Evolutionary conservation across 2,329 filamentous ascomycete species (phyloP).

Genomic region (Verticillium longisporum): DNA sequence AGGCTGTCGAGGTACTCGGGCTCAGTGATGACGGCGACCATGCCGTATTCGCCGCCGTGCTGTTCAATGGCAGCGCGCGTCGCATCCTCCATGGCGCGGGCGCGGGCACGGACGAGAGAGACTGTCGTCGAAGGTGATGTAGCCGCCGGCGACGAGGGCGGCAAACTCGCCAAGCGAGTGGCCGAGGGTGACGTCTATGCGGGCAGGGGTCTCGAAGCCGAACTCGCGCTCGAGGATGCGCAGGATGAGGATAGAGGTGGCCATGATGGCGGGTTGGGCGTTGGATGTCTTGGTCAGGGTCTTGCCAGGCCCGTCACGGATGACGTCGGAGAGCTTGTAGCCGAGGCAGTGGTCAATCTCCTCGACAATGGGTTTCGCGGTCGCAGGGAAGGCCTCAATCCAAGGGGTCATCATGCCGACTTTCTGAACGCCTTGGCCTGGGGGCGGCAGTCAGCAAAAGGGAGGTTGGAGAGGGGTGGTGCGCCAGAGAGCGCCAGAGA

Average conservation of each 20-base stretch:
- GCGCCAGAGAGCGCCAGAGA: too few species aligned
- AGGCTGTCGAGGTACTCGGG: constrained; percentile 65
- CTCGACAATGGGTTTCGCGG: constrained; percentile 68
- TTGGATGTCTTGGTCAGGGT: constrained; percentile 76
- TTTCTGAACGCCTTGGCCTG: constrained; percentile 83
- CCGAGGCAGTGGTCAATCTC: constrained; percentile 77
- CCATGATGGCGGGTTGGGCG: constrained; percentile 94
- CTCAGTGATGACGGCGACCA: constrained; percentile 89
- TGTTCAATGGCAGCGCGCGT: constrained; percentile 57
- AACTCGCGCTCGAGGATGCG: constrained; percentile 83
- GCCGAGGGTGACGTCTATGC: constrained; percentile 77
- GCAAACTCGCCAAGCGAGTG: constrained; percentile 93
- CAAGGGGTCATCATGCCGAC: constrained; percentile 83
- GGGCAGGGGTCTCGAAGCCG: constrained; percentile 61
- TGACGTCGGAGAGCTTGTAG: constrained; percentile 68
- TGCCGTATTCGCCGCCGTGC: constrained; percentile 79
- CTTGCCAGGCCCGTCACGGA: constrained; percentile 71
- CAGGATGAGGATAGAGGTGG: constrained; percentile 83
- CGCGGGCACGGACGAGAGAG: constrained; percentile 71
- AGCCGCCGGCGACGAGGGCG: constrained; percentile 77
- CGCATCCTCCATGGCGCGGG: constrained; percentile 76
- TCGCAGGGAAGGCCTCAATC: constrained; percentile 78
- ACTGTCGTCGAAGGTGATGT: constrained; percentile 71
- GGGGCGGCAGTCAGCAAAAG: background rate
- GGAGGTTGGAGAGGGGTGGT: background rate